Conservation (phyloP, 2,329 filamentous ascomycete species). For the Colletotrichum trifolii region DNA sequence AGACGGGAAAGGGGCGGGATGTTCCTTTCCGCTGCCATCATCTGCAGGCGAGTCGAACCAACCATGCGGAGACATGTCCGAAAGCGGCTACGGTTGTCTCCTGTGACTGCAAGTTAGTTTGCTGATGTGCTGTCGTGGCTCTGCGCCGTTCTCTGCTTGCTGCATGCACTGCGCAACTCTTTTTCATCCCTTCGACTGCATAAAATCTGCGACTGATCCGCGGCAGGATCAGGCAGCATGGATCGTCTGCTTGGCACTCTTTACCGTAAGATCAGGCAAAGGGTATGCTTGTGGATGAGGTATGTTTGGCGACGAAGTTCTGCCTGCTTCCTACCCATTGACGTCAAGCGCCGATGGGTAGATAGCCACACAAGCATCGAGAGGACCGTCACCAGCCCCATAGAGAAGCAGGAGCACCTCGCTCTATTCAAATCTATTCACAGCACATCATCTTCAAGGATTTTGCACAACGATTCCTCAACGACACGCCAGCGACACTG, state of each 20-base stretch:
- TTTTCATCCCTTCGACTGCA: constrained; percentile 7
- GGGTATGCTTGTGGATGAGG: too few relatives aligned
- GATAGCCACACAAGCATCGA: too few relatives aligned
- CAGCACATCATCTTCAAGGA: too few relatives aligned
- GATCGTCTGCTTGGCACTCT: constrained; percentile 1
- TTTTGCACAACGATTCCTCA: too few relatives aligned
- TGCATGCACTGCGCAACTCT: constrained; percentile 25
- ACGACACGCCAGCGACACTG: too few relatives aligned
- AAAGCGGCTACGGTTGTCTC: background rate
- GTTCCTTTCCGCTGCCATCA: constrained; percentile 1
- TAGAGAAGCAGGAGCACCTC: too few relatives aligned
- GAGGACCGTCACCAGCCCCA: too few relatives aligned
- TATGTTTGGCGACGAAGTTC: too few relatives aligned
- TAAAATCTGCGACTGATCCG: background rate
- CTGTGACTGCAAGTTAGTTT: background rate
- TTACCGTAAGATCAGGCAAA: background rate
- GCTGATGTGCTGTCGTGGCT: background rate
- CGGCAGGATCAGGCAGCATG: background rate
- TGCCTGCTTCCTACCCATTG: too few relatives aligned
- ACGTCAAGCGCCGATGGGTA: too few relatives aligned
- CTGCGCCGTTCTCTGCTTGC: constrained; percentile 1
- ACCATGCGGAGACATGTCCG: background rate
- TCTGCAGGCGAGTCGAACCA: background rate
- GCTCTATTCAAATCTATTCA: too few relatives aligned
- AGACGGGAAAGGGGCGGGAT: constrained; percentile 6